phyloP scores from a whole-genome alignment of 768 basidiomycete species.

The Collybiopsis confluens region DNA sequence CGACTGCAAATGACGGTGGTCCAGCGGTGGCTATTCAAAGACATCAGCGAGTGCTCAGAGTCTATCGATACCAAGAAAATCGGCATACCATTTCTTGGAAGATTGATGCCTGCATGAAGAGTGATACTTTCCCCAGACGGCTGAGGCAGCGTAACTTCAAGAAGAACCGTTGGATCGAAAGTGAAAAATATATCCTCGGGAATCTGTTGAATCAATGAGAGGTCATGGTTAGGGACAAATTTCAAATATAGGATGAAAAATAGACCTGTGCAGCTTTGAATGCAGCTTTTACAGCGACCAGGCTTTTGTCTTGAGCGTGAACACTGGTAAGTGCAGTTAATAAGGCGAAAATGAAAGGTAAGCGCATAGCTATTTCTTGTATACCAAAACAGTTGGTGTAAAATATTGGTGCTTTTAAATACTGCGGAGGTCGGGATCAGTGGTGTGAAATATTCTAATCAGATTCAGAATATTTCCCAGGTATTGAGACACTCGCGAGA shows the following conservation, averaged over 20 bases:
- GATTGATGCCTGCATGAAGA: conserved; percentile 22
- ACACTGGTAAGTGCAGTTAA: not conserved
- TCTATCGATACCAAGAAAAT: not conserved
- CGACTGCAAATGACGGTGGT: conserved; percentile 29
- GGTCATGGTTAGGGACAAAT: not conserved
- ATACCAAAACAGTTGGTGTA: not conserved
- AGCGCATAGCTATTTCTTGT: too few relatives aligned
- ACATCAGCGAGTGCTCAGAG: not conserved
- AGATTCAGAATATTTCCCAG: not conserved
- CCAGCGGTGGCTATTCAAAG: conserved; percentile 36
- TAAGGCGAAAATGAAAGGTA: not conserved
- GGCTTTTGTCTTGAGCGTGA: not conserved
- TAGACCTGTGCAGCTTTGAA: conserved; percentile 3
- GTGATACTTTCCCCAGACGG: conserved; percentile 16
- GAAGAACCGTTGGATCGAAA: conserved; percentile 20
- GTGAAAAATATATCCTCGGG: conserved; percentile 16
- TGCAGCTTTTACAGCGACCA: not conserved
- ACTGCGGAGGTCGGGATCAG: too few relatives aligned
- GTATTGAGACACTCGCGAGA: not conserved
- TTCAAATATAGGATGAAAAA: not conserved
- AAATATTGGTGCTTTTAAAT: too few relatives aligned
- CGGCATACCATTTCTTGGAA: conserved; percentile 8
- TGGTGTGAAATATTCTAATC: not conserved
- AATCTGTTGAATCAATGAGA: conserved; percentile 11
- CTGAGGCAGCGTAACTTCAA: conserved; percentile 24